Evolutionary conservation across 345 rosid species (phyloP), one percentile per base, ranked within the genome.

Genomic region (Pseudoturritis turrita): DNA sequence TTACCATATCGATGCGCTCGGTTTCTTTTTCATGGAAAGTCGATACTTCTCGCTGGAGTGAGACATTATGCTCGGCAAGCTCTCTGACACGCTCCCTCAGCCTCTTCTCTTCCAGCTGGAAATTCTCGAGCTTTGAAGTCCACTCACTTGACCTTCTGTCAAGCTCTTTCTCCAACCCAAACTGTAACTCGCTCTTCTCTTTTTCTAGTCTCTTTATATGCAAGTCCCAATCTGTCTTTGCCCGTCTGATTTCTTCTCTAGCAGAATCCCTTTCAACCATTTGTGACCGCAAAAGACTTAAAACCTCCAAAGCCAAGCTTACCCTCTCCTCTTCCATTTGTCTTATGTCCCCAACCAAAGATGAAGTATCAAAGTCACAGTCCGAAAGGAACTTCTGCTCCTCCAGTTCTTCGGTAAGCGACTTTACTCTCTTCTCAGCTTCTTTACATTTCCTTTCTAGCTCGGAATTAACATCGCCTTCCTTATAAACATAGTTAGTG

Each of bases 61-160:
- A 84, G 70, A 95, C 99, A 55, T 95, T 95, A 35, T 91, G 93
- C 78, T 95, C 99, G 10, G 99, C 97, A 19, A 95, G 89, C 83
- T 95, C 97, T 68, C 99, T 80, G 19, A 91, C 96, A 21, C 99
- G 87, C 21, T 92, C 98, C 10, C 98, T 94, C 33, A 95, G 88
- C 83, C 96, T 87, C 79, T 85, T 85, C 82, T 95, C 99, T 79
- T 95, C 99, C 25, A 50, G 43, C 37, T 83, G 88, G 44, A 84
- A 80, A 56, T 79, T 89, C 72, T 95, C 91, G 35, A 91, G 83
- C 83, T 86, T 95, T 6, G 72, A 74, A 37, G 87, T 83, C 97
- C 94, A 95, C 46, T 87, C 98, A 68, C 83, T 79, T 13, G 98
- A 89, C 72, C 99, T 89, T 82, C 99, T 87, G 73, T 95, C 99